Percentiles rank a stretch among this genome's conserved stretches.
phyloP scores from a whole-genome alignment of 108 stramenopile species.

The Cyclostephanos tholiformis region DNA sequence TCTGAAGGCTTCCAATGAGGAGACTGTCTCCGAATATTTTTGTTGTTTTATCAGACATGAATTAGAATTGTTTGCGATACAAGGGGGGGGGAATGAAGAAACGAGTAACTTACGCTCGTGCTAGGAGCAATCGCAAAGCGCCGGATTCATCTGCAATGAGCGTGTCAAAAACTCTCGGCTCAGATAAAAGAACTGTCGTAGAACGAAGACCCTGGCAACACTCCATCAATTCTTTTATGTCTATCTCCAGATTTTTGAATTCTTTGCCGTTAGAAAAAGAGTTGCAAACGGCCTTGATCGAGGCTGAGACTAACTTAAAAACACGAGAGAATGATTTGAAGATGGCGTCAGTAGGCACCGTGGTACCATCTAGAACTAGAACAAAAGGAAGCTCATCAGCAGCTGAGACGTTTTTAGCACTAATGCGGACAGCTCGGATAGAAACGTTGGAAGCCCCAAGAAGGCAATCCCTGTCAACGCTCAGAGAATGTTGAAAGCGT shows the following conservation, averaged over 20 bases:
- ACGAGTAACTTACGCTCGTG: slow-evolving; percentile 10
- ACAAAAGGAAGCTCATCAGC: slow-evolving; percentile 67
- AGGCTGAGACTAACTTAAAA: slow-evolving; percentile 15
- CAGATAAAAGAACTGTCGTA: slow-evolving; percentile 31
- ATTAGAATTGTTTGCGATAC: background rate
- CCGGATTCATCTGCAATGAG: slow-evolving; percentile 10
- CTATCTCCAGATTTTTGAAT: background rate
- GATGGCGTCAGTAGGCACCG: slow-evolving; percentile 23
- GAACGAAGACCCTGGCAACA: slow-evolving; percentile 45
- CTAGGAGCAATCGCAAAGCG: slow-evolving; percentile 22
- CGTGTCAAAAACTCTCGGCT: slow-evolving; percentile 16
- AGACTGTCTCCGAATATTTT: background rate
- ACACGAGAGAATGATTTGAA: slow-evolving; percentile 13
- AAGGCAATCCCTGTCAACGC: background rate
- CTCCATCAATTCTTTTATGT: slow-evolving; percentile 14
- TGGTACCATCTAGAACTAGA: slow-evolving; percentile 46
- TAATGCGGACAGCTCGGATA: slow-evolving; percentile 70
- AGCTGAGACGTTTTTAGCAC: slow-evolving; percentile 57
- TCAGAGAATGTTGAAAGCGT: slow-evolving; percentile 8
- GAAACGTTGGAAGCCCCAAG: slow-evolving; percentile 38
- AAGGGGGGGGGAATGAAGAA: background rate
- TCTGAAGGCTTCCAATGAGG: slow-evolving; percentile 7
- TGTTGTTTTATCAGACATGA: background rate
- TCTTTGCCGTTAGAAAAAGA: background rate
- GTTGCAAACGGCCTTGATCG: slow-evolving; percentile 1